These are phyloP conservation scores for Sclerotiophoma versabilis DNA, from an alignment of 2,329 filamentous ascomycete genomes.

Conservation along the genomic window DNA sequence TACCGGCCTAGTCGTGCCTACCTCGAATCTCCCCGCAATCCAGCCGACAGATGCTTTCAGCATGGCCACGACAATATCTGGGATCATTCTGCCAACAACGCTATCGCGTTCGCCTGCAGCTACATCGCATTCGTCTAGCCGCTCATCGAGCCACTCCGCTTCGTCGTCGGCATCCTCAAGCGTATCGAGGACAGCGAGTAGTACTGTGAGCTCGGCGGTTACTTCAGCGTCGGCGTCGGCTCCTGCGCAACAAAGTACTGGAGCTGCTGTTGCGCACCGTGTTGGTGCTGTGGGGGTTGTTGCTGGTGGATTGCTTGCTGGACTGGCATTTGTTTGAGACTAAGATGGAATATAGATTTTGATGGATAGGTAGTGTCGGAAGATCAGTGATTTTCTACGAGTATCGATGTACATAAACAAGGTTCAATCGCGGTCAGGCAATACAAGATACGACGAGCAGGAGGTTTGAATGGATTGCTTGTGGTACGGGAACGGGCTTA, in stretches of 20 bases:
- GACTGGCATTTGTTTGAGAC: conserved; percentile 23
- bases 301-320: conserved; percentile 31
- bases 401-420: no score
- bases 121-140: neutral
- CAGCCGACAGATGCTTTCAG: conserved; percentile 12
- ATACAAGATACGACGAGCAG: no score
- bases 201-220: conserved; percentile 7
- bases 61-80: conserved; percentile 14
- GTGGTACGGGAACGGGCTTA: no score
- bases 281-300: conserved; percentile 27
- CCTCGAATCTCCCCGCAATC: conserved; percentile 15
- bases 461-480: no score
- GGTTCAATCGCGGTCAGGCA: no score
- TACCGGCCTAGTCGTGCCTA: conserved; percentile 25
- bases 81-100: conserved; percentile 2
- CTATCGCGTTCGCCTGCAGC: conserved; percentile 1
- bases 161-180: conserved; percentile 7
- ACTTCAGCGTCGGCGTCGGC: conserved; percentile 20
- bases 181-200: conserved; percentile 8
- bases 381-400: neutral
- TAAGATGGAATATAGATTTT: conserved; percentile 1
- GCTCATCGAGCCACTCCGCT: conserved; percentile 2
- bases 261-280: conserved; percentile 25
- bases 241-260: conserved; percentile 24
- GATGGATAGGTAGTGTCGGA: neutral